Evolutionary conservation across 2,329 filamentous ascomycete genomes (phyloP), one percentile per base, ranked within the genome.

Genomic region (Colletotrichum sp.): DNA sequence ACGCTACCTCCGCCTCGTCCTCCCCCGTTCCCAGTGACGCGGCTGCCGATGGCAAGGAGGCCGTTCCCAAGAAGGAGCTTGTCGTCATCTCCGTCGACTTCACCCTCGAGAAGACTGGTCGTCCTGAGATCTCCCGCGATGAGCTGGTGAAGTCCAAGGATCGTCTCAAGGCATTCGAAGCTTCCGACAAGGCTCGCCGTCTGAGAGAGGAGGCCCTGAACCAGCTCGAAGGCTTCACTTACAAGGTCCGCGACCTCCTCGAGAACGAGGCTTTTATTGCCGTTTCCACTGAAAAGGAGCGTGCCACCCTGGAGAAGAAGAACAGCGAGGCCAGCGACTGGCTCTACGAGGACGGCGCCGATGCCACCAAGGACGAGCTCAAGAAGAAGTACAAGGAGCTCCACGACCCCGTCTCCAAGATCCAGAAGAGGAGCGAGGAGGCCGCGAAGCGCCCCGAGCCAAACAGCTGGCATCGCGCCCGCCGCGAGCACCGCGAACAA

Each of bases 171-270:
- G 93, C 95, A 6, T 98, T 99, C 80, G 95, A 97, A 79, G 89
- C 91, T 30, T 98, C 96, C 4, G 97, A 99, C 85, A 91, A 91
- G 79, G 92, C 94, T 32, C 94, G 96, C 66, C 86, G 92, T 43
- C 88, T 92, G 74, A 92, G 96, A 36, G 96, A 98, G 83, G 96
- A 98, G 83, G 92, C 95, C 1, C 88, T 98, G 73, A 99, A 98
- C 85, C 94, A 94, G 78, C 91, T 99, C n/a, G 97, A 99, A 85
- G 93, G 91, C 15, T 98, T 94, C 84, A 98, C 96, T 16, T 99
- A 99, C 88, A 94, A 93, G 81, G 91, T 94, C 32, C 93, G 96
- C 30, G 96, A 98, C 83, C 89, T 98, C 60, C 88, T 98, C 3
- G 93, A 95, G 56, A 93, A 94, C 76, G 92, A 95, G 64, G 88